Evolutionary conservation across 78 protist genomes (phyloP).

Genomic region (slime mould (Dictyostelium discoideum)): DNA sequence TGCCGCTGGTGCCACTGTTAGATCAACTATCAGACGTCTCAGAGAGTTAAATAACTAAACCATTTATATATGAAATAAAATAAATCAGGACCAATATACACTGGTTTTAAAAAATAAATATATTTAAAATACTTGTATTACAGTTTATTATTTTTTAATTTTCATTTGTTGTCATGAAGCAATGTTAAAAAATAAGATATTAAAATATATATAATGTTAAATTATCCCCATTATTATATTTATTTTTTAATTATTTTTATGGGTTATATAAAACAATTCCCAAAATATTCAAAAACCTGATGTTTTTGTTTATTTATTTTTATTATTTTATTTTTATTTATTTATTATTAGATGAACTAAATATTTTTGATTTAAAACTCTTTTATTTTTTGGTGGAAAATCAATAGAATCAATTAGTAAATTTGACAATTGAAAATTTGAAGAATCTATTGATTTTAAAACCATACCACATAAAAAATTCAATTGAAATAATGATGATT

Average conservation of each 20-base stretch:
- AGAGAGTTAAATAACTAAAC: slow-evolving; percentile 92
- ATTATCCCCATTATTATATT: too few species aligned
- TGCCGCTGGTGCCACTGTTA: slow-evolving; percentile 95
- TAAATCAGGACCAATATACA: not conserved
- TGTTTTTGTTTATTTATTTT: too few species aligned
- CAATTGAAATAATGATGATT: not conserved
- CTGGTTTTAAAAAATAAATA: not conserved
- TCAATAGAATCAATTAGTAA: not conserved
- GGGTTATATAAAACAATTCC: too few species aligned
- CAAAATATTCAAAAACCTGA: too few species aligned
- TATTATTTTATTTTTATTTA: too few species aligned
- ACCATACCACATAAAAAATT: not conserved
- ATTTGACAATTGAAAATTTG: not conserved
- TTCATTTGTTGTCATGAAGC: not conserved
- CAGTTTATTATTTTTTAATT: not conserved
- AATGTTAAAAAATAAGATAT: too few species aligned
- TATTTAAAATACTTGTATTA: not conserved
- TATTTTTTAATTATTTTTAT: too few species aligned
- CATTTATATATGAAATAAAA: not conserved
- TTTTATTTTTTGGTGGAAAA: not conserved
- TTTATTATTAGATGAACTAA: too few species aligned
- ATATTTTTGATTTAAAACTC: not conserved
- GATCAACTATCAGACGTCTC: slow-evolving; percentile 97
- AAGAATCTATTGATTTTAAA: not conserved
- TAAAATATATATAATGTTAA: too few species aligned